These are phyloP conservation scores for Pneumocystis jirovecii DNA, from an alignment of 1,139 yeast species.

Conservation along the genomic window DNA sequence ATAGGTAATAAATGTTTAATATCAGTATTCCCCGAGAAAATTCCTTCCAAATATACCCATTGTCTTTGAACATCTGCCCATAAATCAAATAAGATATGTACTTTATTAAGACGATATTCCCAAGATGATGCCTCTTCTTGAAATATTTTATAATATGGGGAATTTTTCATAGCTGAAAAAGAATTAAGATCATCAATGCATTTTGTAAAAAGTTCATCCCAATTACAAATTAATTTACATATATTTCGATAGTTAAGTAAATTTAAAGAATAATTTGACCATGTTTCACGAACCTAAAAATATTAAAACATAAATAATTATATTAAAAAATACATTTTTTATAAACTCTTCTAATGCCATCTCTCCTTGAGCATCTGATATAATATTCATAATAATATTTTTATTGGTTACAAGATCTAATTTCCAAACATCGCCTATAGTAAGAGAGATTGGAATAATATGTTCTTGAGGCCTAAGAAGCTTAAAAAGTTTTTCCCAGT, in stretches of 20 bases:
- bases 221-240: constrained; percentile 46
- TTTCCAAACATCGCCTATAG: constrained; percentile 50
- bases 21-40: constrained; percentile 43
- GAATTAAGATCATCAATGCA: constrained; percentile 49
- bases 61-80: constrained; percentile 85
- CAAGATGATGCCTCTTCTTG: constrained; percentile 43
- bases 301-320: neutral
- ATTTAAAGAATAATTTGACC: constrained; percentile 35
- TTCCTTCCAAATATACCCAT: constrained; percentile 76
- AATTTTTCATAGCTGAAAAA: constrained; percentile 55
- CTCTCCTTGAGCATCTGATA: constrained; percentile 63
- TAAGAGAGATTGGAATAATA: constrained; percentile 20
- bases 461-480: constrained; percentile 19
- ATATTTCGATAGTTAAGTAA: constrained; percentile 41
- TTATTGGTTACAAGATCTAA: constrained; percentile 39
- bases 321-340: constrained; percentile 4
- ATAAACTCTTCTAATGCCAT: constrained; percentile 43
- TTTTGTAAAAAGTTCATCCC: constrained; percentile 49
- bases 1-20: constrained; percentile 50
- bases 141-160: constrained; percentile 48
- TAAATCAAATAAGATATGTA: constrained; percentile 42
- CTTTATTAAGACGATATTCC: constrained; percentile 40
- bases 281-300: constrained; percentile 24
- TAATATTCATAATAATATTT: constrained; percentile 32
- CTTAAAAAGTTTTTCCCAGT: constrained; percentile 46